Base-by-base conservation (phyloP, 2,329 filamentous ascomycete genomes). In the Colletotrichum simmondsii region DNA sequence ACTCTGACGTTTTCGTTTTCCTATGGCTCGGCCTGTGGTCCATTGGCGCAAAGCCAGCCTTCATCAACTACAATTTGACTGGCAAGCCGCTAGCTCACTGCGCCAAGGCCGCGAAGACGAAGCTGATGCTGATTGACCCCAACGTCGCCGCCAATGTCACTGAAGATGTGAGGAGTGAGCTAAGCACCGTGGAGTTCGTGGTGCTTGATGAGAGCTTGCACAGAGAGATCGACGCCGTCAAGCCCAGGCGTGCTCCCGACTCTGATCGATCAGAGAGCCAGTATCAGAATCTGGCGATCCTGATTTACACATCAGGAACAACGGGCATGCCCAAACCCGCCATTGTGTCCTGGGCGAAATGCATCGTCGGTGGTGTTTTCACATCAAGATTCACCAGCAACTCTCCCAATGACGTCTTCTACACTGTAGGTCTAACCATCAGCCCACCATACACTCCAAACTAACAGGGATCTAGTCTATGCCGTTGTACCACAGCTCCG, bases 401-500 rank as follows among this genome's bases (percentile, higher is more conserved):
- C n/a, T 87, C 84, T 14, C 82, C 85, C 2, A 85, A 86, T 2
- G 95, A 97, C 78, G 87, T 93, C 42, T 91, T 94, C 79, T 96
- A 95, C 79, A 95, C 94, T 14, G 92, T 92, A 87, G 79, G 86
- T 78, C 30, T 64, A 26, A 26, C 24, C 53, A n/a, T 26, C 11
- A 26, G 11, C 56, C 58, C 74, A 30, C 32, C 12, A 37, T 37
- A 6, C 22, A 19, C 57, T 57, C 32, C 49, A 68, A 32, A 54
- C 60, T 70, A 64, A 62, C 64, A 74, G 68, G 30, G 32, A 16
- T 61, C 19, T n/a, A 94, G 92, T 92, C 92, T 69, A 97, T 98
- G 94, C 95, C 95, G 0, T 87, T 98, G 7, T 97, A 98, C 79
- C 95, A 98, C 84, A 92, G 93, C 53, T 94, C 95, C 0, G 95